These are phyloP conservation scores for Diaporthe caulivora DNA, from an alignment of 2,329 filamentous ascomycete species.

Conservation along the genomic window DNA sequence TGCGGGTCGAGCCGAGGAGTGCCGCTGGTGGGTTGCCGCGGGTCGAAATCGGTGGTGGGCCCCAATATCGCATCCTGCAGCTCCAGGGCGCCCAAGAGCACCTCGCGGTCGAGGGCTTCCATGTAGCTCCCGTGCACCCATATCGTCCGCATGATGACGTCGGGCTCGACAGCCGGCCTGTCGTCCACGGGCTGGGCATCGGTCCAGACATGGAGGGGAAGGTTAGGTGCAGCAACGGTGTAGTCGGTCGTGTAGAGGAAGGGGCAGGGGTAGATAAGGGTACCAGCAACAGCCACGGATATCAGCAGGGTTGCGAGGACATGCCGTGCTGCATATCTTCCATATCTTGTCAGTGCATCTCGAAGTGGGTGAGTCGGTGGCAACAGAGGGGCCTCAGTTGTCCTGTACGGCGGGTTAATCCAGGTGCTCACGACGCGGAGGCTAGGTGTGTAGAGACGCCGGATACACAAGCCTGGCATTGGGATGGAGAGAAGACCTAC, in stretches of 20 bases:
- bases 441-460: constrained; percentile 41
- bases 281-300: constrained; percentile 77
- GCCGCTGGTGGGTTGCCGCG: constrained; percentile 52
- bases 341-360: constrained; percentile 75
- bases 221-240: constrained; percentile 76
- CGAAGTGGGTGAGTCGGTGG: constrained; percentile 75
- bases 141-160: constrained; percentile 85
- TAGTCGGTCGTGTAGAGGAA: constrained; percentile 81
- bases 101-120: constrained; percentile 75
- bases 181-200: constrained; percentile 74
- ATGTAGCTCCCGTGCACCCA: constrained; percentile 88
- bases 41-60: constrained; percentile 67
- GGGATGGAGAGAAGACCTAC: constrained; percentile 60
- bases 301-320: constrained; percentile 80
- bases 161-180: constrained; percentile 63
- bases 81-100: constrained; percentile 75
- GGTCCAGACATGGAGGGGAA: constrained; percentile 87
- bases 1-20: constrained; percentile 47
- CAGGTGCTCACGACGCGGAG: background rate
- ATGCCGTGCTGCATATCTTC: constrained; percentile 77
- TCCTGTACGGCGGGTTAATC: constrained; percentile 60
- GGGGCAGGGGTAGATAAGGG: constrained; percentile 80
- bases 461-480: background rate
- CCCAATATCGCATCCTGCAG: constrained; percentile 79
- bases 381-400: constrained; percentile 78